Conservation (phyloP, 306 rosid genomes). For the Cicer bijugum region DNA sequence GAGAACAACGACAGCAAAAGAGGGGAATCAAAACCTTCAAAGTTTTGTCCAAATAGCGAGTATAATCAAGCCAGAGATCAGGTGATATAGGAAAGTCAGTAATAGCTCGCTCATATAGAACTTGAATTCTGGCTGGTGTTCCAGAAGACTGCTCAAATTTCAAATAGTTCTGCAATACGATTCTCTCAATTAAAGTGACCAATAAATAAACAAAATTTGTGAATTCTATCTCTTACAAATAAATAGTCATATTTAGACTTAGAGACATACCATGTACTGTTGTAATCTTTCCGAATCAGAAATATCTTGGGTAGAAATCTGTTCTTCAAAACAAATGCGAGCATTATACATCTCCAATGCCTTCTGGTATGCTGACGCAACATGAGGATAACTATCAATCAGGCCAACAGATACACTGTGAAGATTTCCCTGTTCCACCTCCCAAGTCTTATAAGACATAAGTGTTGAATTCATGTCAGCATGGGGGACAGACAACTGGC, state of each 20-base stretch:
- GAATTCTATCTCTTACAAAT: conserved; percentile 22
- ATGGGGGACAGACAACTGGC: conserved; percentile 86
- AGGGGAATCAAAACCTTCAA: conserved; percentile 66
- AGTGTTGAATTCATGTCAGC: conserved; percentile 74
- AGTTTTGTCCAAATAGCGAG: conserved; percentile 78
- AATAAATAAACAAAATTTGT: background rate
- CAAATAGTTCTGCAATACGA: conserved; percentile 71
- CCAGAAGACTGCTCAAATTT: conserved; percentile 81
- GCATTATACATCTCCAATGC: conserved; percentile 79
- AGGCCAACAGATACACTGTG: conserved; percentile 50
- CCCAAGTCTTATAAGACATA: conserved; percentile 79
- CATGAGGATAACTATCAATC: conserved; percentile 61
- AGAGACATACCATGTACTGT: conserved; percentile 64
- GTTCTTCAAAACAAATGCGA: conserved; percentile 70
- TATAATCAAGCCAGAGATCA: conserved; percentile 89
- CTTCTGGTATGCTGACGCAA: conserved; percentile 70
- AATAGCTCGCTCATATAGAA: conserved; percentile 82
- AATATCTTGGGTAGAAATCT: conserved; percentile 57
- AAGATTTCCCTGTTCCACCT: conserved; percentile 63
- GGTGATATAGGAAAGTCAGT: conserved; percentile 77
- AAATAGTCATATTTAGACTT: conserved; percentile 18
- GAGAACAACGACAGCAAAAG: conserved; percentile 19
- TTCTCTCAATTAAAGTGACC: conserved; percentile 25
- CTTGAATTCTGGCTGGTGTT: conserved; percentile 80
- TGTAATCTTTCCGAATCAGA: conserved; percentile 71